phyloP scores from a whole-genome alignment of 345 rosid species.

The Microthlaspi erraticum region DNA sequence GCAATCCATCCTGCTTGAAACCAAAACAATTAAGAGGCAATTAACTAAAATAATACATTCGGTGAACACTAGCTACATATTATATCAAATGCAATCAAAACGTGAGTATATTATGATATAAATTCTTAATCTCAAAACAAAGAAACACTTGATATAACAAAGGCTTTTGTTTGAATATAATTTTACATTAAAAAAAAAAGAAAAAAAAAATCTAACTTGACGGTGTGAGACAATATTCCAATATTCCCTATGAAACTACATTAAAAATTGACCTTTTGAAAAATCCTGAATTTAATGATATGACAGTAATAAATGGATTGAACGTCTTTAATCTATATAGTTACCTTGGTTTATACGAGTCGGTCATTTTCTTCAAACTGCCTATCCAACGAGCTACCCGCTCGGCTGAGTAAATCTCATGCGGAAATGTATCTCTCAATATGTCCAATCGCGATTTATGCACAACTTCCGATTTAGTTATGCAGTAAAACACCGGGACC shows the following conservation, averaged over 20 bases:
- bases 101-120: too few species aligned
- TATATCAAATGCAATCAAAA: too few species aligned
- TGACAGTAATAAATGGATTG: too few species aligned
- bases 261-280: too few species aligned
- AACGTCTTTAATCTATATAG: not conserved
- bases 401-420: not conserved
- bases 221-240: too few species aligned
- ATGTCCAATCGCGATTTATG: conserved; percentile 2
- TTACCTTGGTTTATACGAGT: conserved; percentile 16
- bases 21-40: not conserved
- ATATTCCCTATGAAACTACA: too few species aligned
- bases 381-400: conserved; percentile 1
- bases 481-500: conserved; percentile 10
- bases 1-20: conserved; percentile 6
- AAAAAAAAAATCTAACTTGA: too few species aligned
- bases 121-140: too few species aligned
- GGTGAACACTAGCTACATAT: not conserved
- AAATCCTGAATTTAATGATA: too few species aligned
- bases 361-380: not conserved
- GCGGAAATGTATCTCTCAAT: conserved; percentile 3
- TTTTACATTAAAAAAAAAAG: too few species aligned
- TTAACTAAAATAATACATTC: not conserved
- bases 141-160: too few species aligned
- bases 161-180: too few species aligned
- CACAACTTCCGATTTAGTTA: conserved; percentile 5